These are phyloP conservation scores for Mucor saturninus DNA, from an alignment of 371 early-diverging fungal species.

Conservation along the genomic window DNA sequence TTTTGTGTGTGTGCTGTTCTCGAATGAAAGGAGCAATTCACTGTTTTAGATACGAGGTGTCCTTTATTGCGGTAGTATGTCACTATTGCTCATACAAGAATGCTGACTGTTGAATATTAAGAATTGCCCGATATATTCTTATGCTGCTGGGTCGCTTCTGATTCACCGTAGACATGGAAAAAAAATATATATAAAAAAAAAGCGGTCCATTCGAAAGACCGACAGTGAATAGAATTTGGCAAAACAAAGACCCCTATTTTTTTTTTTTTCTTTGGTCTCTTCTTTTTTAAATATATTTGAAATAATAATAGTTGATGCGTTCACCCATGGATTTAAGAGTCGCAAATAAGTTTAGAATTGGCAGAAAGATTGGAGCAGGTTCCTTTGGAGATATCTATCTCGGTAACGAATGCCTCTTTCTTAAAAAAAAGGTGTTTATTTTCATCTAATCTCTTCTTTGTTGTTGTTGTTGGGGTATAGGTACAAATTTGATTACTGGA, in stretches of 20 bases:
- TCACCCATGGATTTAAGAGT: slow-evolving; percentile 64
- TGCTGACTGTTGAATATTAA: no score
- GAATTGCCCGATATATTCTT: no score
- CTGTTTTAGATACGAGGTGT: no score
- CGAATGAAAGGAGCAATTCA: no score
- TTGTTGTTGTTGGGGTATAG: slow-evolving; percentile 40
- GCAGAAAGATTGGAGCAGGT: slow-evolving; percentile 98
- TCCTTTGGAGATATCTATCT: slow-evolving; percentile 99
- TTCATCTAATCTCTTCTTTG: background rate
- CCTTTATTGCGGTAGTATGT: no score
- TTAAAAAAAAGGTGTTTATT: background rate
- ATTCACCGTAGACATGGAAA: no score
- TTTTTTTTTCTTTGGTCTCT: background rate
- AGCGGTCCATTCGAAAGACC: no score
- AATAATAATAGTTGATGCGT: slow-evolving; percentile 3
- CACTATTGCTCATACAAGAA: no score
- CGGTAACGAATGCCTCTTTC: slow-evolving; percentile 53
- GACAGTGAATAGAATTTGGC: no score
- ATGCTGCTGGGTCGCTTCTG: no score
- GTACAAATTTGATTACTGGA: slow-evolving; percentile 89
- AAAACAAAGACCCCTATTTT: background rate
- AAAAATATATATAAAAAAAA: no score
- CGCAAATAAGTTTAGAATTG: slow-evolving; percentile 94
- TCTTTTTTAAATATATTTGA: slow-evolving; percentile 2
- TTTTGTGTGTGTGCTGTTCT: no score